Percentiles rank a stretch among this genome's conserved stretches.
phyloP scores from a whole-genome alignment of 2,329 filamentous ascomycete species.

The Magnaporthiopsis rhizophila region DNA sequence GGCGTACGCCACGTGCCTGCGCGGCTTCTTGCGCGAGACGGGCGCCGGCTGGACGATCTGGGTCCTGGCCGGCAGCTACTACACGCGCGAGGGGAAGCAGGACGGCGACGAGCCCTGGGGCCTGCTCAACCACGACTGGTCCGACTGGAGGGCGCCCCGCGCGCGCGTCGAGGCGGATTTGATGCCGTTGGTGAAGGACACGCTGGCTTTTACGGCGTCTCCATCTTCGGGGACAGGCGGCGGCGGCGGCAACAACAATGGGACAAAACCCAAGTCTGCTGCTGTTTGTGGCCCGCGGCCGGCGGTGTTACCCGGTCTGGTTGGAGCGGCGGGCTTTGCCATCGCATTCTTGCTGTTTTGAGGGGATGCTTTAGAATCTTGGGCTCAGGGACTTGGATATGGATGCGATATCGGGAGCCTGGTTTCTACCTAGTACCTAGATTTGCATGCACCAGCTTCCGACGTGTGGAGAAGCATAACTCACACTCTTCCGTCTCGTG shows the following conservation, averaged over 20 bases:
- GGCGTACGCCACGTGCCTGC: conserved; percentile 28
- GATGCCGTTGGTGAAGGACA: conserved; percentile 1
- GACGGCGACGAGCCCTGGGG: conserved; percentile 10
- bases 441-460: too few relatives aligned
- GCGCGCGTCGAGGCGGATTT: conserved; percentile 1
- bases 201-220: neutral
- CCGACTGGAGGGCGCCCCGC: conserved; percentile 6
- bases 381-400: too few relatives aligned
- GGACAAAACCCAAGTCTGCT: neutral
- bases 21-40: conserved; percentile 22
- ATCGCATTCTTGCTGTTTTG: neutral
- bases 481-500: too few relatives aligned
- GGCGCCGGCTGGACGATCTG: conserved; percentile 9
- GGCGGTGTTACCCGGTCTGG: neutral
- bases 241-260: neutral
- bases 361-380: too few relatives aligned
- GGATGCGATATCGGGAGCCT: too few relatives aligned
- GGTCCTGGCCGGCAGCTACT: conserved; percentile 10
- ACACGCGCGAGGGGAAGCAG: conserved; percentile 8
- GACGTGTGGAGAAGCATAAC: too few relatives aligned
- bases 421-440: too few relatives aligned
- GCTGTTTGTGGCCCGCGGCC: neutral
- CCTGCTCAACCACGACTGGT: conserved; percentile 11
- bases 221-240: neutral
- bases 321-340: neutral